Evolutionary conservation across 768 basidiomycete species (phyloP), one percentile per base, ranked within the genome.

Genomic region (Mycena chlorophos): DNA sequence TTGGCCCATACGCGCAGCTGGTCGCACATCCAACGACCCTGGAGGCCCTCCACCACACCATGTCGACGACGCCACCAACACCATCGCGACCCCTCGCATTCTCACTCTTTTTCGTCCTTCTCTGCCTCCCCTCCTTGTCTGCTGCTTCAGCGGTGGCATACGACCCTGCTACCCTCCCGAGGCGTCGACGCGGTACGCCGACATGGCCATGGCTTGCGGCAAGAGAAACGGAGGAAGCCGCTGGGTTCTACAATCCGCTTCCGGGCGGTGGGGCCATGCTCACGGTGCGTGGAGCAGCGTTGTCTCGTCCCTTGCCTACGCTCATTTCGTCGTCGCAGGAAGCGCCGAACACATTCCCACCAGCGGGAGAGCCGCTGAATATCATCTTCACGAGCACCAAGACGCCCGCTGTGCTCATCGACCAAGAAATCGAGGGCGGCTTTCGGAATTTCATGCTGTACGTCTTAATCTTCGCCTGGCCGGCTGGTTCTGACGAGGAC

Each of bases 291-390:
- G 14, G 3, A 23, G 23, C 19, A 48, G n/a, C n/a, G n/a, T n/a
- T n/a, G n/a, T 49, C 42, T 53, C 52, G 28, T 20, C 17, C 14
- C 47, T 38, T 27, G 26, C 17, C 29, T 30, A 22, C 14, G 17
- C 10, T 55, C 22, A 46, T 40, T 27, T 23, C 34, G 51, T 28
- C 22, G 40, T 34, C 39, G 50, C 58, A 88, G 85, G 61, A 77
- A 70, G 78, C 83, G 5, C 74, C 73, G 12, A 61, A 67, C 17
- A 91, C 90, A 6, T 85, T 73, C 63, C 89, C 89, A 2, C 66
- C 74, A 42, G 84, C 88, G 47, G 91, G 91, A 30, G 94, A 96
- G 73, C 94, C 94, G 4, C 70, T 96, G 40, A 97, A 97, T 63
- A 76, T 78, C 51, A 89, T 97, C 63, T 73, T 97, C 20, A 86